Conservation (phyloP, 768 basidiomycete species). For the Macrolepiota albuminosa region DNA sequence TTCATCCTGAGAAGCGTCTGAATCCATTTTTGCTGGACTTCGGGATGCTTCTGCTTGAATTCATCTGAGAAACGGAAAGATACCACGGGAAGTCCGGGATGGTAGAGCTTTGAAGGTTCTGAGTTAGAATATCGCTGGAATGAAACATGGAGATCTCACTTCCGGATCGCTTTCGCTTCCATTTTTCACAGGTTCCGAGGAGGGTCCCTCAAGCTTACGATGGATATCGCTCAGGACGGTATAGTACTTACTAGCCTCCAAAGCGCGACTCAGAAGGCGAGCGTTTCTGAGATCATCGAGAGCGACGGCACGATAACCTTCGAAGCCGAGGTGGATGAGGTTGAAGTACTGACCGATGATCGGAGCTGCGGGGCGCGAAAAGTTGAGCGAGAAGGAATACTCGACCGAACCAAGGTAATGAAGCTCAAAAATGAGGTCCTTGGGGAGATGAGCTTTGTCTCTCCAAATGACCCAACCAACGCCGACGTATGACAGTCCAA, state of each 20-base stretch:
- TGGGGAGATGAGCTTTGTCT: constrained; percentile 57
- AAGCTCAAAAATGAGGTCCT: constrained; percentile 70
- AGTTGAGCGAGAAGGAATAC: constrained; percentile 71
- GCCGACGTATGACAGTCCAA: constrained; percentile 50
- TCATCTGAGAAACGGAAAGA: constrained; percentile 59
- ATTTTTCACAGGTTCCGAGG: constrained; percentile 24
- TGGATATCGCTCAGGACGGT: constrained; percentile 57
- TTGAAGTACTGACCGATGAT: constrained; percentile 64
- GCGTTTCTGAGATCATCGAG: constrained; percentile 59
- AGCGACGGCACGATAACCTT: constrained; percentile 49
- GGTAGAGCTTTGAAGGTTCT: constrained; percentile 35
- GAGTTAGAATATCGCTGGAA: neutral
- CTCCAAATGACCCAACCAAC: constrained; percentile 70
- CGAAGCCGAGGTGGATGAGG: constrained; percentile 54
- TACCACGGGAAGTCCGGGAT: constrained; percentile 61
- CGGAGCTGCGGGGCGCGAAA: constrained; percentile 58
- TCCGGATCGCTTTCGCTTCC: constrained; percentile 53
- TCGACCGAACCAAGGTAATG: constrained; percentile 56
- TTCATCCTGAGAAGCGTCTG: no score
- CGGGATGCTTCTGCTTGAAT: constrained; percentile 50
- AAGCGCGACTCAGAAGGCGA: constrained; percentile 53
- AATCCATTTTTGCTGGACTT: constrained; percentile 29
- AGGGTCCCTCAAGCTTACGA: constrained; percentile 4
- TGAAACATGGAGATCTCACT: constrained; percentile 27
- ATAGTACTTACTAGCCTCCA: constrained; percentile 53